Evolutionary conservation across 1,139 yeast genomes (phyloP), one percentile per base, ranked within the genome.

Genomic region (Ogataea hybrid): DNA sequence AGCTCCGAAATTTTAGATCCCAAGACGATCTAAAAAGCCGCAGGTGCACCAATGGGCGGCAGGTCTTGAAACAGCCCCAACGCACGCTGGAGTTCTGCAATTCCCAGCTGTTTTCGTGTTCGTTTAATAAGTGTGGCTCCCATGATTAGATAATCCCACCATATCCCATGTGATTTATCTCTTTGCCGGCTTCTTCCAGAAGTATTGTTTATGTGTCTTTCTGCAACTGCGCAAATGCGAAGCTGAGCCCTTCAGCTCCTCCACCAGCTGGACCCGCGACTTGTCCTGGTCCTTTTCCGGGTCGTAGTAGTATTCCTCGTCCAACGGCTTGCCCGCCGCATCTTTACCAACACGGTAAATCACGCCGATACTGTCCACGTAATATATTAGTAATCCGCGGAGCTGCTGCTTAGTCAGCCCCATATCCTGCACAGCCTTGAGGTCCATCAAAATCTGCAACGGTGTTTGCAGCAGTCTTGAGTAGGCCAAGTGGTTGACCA

Each of bases 241-340:
- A 2, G 88, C 87, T 7, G 83, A 75, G 28, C 96, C 96, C 56
- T 87, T 88, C 44, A 87, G 70, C 42, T 86, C 80, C 40, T 79
- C 77, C 7, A 89, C 95, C 56, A 89, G 67, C 39, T 65, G 64
- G 28, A 79, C 80, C 60, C 98, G 79, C 42, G 79, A 81, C 25
- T 60, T 57, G 59, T 90, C 96, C 27, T 66, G 64, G 62, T 92
- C 98, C 40, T 81, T 75, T 54, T 88, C 97, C 4, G 90, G 82
- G 49, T 84, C 80, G 57, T 92, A 92, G 62, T 88, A 92, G 59
- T 87, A 92, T 62, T 92, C 97, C 58, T 88, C 95, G 52, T 90
- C 97, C 50, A 92, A 70, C 5, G 88, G 88, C 62, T 88, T 87
- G 11, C 97, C 97, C 2, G 97, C 95, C 4, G 97, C 97, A 64